phyloP scores from a whole-genome alignment of 1,139 yeast species.

The Starmera stellimalicola region DNA sequence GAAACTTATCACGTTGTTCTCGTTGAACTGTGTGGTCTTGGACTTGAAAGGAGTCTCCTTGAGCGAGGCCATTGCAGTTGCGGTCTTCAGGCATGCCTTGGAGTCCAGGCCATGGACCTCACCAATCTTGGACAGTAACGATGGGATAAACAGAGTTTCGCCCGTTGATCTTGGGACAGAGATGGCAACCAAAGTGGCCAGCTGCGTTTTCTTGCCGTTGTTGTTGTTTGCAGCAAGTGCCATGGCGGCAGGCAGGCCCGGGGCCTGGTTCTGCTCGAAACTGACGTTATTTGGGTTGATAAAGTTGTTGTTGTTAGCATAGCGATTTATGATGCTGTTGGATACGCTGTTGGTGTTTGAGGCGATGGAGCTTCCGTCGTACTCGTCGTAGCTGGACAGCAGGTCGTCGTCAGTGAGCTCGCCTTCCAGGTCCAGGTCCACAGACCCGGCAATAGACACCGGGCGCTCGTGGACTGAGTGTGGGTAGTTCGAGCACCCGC shows the following conservation, averaged over 20 bases:
- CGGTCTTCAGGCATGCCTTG: conserved; percentile 57
- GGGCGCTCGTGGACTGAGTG: conserved; percentile 54
- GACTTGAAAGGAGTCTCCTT: conserved; percentile 38
- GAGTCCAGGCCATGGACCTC: conserved; percentile 64
- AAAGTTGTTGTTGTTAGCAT: conserved; percentile 6
- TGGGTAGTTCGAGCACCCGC: conserved; percentile 44
- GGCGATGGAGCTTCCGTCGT: conserved; percentile 3
- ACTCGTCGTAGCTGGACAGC: conserved; percentile 9
- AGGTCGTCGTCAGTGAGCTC: conserved; percentile 45
- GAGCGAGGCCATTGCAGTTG: conserved; percentile 58
- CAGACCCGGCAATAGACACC: conserved; percentile 52
- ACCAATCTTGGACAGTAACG: conserved; percentile 57
- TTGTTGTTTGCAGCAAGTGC: conserved; percentile 30
- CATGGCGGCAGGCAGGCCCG: conserved; percentile 68
- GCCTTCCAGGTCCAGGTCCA: conserved; percentile 32
- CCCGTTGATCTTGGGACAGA: conserved; percentile 72
- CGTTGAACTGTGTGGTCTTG: conserved; percentile 15
- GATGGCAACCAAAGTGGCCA: conserved; percentile 61
- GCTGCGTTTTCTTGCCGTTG: conserved; percentile 35
- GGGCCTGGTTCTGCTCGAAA: conserved; percentile 59
- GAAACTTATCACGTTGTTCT: conserved; percentile 21
- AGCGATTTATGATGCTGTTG: neutral
- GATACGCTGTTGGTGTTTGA: neutral
- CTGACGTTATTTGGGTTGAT: conserved; percentile 18
- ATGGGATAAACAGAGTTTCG: conserved; percentile 66